Evolutionary conservation across 139 green algal genomes (phyloP).

Genomic region (Ostreobium quekettii): DNA sequence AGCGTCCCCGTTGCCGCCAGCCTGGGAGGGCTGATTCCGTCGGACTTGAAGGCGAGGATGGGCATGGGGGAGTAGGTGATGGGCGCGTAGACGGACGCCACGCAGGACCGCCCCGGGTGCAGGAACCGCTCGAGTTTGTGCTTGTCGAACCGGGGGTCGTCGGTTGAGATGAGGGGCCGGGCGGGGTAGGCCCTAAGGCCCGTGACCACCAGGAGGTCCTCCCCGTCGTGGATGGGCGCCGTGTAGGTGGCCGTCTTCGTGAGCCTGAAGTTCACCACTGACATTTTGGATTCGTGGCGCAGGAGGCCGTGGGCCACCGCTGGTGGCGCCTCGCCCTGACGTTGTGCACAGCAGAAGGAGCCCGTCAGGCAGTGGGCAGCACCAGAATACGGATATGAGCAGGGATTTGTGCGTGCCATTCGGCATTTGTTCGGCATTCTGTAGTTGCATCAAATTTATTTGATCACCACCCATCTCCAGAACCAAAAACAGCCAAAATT

Average conservation of each 20-base stretch:
- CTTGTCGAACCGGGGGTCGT: slow-evolving; percentile 75
- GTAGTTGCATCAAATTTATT: too few relatives aligned
- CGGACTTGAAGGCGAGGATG: slow-evolving; percentile 78
- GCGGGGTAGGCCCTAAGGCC: slow-evolving; percentile 37
- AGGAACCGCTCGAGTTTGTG: slow-evolving; percentile 92
- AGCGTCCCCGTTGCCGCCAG: slow-evolving; percentile 54
- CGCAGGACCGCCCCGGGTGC: slow-evolving; percentile 29
- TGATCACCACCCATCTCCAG: too few relatives aligned
- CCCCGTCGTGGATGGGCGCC: slow-evolving; percentile 67
- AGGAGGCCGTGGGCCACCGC: slow-evolving; percentile 69
- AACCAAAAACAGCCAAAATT: too few relatives aligned
- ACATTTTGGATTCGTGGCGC: slow-evolving; percentile 87
- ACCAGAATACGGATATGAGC: not conserved
- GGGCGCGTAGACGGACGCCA: slow-evolving; percentile 74
- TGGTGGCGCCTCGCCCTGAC: too few relatives aligned
- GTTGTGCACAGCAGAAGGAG: not conserved
- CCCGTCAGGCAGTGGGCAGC: not conserved
- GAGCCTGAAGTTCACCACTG: slow-evolving; percentile 76
- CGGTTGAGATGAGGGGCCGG: slow-evolving; percentile 56
- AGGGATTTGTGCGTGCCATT: too few relatives aligned
- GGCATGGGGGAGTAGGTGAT: slow-evolving; percentile 78
- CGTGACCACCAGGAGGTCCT: slow-evolving; percentile 68
- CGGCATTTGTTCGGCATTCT: too few relatives aligned
- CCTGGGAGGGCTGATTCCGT: not conserved
- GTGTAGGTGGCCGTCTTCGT: slow-evolving; percentile 50